Percentiles rank a stretch among this genome's conserved stretches.
phyloP scores from a whole-genome alignment of 1,284 basidiomycete genomes.

The Ganoderma sinense region DNA sequence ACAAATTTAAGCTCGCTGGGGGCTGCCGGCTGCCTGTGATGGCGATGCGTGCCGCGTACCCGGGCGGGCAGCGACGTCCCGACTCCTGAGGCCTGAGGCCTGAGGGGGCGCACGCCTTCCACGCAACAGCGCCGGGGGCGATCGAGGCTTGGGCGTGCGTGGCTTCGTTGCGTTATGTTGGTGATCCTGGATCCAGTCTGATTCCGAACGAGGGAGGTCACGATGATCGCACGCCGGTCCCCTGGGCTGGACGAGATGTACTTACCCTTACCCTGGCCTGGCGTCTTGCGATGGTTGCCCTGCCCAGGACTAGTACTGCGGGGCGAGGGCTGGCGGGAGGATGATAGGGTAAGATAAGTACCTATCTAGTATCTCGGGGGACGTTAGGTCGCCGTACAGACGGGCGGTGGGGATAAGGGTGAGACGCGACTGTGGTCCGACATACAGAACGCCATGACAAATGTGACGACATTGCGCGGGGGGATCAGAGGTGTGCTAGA shows the following conservation, averaged over 20 bases:
- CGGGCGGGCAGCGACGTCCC: not conserved
- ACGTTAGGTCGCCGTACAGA: not conserved
- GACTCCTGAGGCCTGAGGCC: too few relatives aligned
- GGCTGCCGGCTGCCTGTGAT: not conserved
- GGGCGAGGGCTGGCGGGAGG: not conserved
- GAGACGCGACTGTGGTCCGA: not conserved
- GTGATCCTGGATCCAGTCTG: slow-evolving; percentile 5
- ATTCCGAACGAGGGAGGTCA: not conserved
- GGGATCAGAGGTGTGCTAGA: not conserved
- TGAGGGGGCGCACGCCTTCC: not conserved
- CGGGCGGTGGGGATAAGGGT: not conserved
- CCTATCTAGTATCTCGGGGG: not conserved
- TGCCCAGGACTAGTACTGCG: not conserved
- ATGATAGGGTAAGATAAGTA: not conserved
- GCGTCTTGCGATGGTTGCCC: not conserved
- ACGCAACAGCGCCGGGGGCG: not conserved
- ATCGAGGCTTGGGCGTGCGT: not conserved
- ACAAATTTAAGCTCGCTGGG: not conserved
- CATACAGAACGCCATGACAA: not conserved
- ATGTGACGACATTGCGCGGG: slow-evolving; percentile 1
- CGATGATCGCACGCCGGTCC: not conserved
- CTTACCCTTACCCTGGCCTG: too few relatives aligned
- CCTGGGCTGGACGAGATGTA: not conserved
- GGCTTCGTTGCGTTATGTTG: not conserved
- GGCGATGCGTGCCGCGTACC: not conserved